These are phyloP conservation scores for Clathrus columnatus DNA, from an alignment of 768 basidiomycete genomes.

Conservation along the genomic window DNA sequence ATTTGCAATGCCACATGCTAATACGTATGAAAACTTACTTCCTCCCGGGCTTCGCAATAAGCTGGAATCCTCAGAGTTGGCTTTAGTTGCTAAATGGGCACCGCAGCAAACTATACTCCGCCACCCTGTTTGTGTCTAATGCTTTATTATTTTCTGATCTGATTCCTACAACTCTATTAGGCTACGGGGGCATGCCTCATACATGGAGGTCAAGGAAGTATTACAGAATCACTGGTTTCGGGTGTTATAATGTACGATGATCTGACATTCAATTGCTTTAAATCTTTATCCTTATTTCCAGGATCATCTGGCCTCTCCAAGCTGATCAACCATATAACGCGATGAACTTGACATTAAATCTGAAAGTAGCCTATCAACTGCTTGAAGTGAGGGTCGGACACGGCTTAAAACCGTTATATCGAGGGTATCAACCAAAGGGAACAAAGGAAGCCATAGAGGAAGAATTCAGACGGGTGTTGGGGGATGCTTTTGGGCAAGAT, in stretches of 20 bases:
- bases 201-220: constrained; percentile 20
- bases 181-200: constrained; percentile 19
- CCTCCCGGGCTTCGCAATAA: constrained; percentile 14
- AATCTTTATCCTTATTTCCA: not conserved
- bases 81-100: constrained; percentile 16
- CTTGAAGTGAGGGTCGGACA: constrained; percentile 16
- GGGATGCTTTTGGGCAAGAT: not conserved
- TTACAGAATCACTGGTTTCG: constrained; percentile 16
- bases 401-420: not conserved
- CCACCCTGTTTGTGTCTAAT: constrained; percentile 17
- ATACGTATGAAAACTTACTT: constrained; percentile 11
- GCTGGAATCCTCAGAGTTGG: constrained; percentile 14
- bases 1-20: constrained; percentile 18
- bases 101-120: constrained; percentile 20
- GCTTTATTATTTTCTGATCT: not conserved
- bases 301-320: constrained; percentile 22
- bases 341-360: constrained; percentile 15
- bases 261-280: not conserved
- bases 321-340: constrained; percentile 20
- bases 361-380: constrained; percentile 21
- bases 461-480: not conserved
- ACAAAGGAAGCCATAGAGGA: not conserved
- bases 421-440: not conserved
- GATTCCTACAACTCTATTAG: constrained; percentile 1
- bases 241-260: constrained; percentile 17